Evolutionary conservation across 768 basidiomycete genomes (phyloP).

Genomic region (Peribolospora baueri): DNA sequence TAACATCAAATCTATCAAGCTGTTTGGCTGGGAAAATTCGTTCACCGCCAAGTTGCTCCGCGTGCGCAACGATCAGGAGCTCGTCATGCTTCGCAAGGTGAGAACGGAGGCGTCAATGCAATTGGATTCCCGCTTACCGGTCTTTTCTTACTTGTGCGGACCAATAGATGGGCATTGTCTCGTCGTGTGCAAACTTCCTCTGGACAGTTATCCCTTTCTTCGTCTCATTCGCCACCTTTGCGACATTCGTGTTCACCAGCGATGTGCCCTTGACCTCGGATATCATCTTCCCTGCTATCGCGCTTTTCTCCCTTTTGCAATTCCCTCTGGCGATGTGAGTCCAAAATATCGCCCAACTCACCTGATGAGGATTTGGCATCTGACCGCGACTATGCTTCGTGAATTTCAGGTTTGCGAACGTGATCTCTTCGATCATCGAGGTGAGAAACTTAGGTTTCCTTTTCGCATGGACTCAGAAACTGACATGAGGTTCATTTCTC

Average conservation of each 20-base stretch:
- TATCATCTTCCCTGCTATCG: constrained; percentile 85
- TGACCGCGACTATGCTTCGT: neutral
- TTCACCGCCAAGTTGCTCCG: constrained; percentile 56
- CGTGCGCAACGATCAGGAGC: constrained; percentile 57
- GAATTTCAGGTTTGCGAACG: neutral
- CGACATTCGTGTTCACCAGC: constrained; percentile 20
- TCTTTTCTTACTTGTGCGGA: neutral
- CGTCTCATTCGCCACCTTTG: constrained; percentile 43
- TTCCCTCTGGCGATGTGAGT: constrained; percentile 54
- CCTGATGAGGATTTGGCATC: neutral
- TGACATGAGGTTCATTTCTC: constrained; percentile 42
- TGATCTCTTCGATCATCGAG: constrained; percentile 2
- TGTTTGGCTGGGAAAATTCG: constrained; percentile 86
- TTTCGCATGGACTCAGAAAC: constrained; percentile 2
- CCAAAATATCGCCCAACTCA: neutral
- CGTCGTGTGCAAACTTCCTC: constrained; percentile 10
- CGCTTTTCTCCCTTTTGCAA: constrained; percentile 61
- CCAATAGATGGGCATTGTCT: constrained; percentile 6
- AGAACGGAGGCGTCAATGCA: constrained; percentile 32
- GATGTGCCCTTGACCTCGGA: constrained; percentile 54
- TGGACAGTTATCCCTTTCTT: constrained; percentile 26
- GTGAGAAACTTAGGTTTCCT: neutral
- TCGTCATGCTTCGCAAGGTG: constrained; percentile 59
- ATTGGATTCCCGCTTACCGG: neutral
- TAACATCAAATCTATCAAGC: constrained; percentile 76